Conservation (phyloP, 2,329 filamentous ascomycete genomes). For the Cladophialophora exuberans region DNA sequence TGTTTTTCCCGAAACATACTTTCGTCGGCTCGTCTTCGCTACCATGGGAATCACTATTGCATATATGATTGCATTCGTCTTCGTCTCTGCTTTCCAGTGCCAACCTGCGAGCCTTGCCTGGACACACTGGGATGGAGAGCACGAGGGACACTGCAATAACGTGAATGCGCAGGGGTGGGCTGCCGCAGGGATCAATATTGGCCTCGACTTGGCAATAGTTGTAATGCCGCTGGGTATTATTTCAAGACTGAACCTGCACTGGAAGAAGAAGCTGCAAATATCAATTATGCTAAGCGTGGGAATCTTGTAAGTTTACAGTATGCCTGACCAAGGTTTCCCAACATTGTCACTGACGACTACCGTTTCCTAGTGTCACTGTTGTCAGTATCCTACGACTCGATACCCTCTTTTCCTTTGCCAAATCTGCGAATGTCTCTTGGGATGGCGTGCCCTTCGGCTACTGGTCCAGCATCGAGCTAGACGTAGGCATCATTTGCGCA, state of each 20-base stretch:
- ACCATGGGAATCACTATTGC: slow-evolving; percentile 43
- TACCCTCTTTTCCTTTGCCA: slow-evolving; percentile 48
- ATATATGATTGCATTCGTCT: slow-evolving; percentile 46
- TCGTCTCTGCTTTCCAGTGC: slow-evolving; percentile 45
- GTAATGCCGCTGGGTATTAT: slow-evolving; percentile 55
- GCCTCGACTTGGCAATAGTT: slow-evolving; percentile 57
- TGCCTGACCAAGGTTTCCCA: not conserved
- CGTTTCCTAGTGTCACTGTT: slow-evolving; percentile 44
- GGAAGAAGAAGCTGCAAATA: slow-evolving; percentile 54
- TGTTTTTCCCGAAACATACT: slow-evolving; percentile 44
- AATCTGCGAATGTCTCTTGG: slow-evolving; percentile 38
- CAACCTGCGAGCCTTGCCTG: slow-evolving; percentile 48
- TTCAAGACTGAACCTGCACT: slow-evolving; percentile 29
- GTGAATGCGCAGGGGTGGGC: slow-evolving; percentile 56
- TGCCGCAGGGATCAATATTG: slow-evolving; percentile 58
- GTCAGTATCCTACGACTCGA: slow-evolving; percentile 49
- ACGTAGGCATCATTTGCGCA: slow-evolving; percentile 50
- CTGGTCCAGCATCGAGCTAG: slow-evolving; percentile 49
- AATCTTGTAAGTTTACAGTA: slow-evolving; percentile 40
- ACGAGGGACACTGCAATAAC: slow-evolving; percentile 54
- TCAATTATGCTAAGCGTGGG: slow-evolving; percentile 57
- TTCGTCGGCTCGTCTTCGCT: slow-evolving; percentile 7
- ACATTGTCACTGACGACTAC: not conserved
- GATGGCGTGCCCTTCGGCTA: slow-evolving; percentile 45
- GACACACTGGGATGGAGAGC: slow-evolving; percentile 55